Evolutionary conservation across 257 asterid species (phyloP).

Genomic region (Knoxia roxburghii): DNA sequence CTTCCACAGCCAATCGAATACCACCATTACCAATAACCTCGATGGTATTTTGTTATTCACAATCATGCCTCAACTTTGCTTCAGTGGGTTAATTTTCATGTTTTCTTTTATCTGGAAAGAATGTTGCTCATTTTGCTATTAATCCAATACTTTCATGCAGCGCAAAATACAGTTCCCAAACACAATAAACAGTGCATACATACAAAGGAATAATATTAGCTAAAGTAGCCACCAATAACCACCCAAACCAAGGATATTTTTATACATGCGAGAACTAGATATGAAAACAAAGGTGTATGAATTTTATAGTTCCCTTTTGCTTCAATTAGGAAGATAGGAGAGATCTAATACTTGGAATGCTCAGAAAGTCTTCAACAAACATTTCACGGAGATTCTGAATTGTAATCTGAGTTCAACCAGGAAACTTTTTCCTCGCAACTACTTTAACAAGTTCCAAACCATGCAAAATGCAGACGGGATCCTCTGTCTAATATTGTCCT

Average conservation of each 20-base stretch:
- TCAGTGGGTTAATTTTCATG: too few species aligned
- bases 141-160: background rate
- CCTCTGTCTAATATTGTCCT: too few species aligned
- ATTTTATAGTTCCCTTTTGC: background rate
- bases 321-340: background rate
- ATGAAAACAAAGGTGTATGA: background rate
- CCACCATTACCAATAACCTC: too few species aligned
- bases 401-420: background rate
- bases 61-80: too few species aligned
- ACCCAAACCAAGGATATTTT: background rate
- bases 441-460: background rate
- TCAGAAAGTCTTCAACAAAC: background rate
- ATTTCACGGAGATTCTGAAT: background rate
- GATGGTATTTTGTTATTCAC: too few species aligned
- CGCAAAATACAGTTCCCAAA: background rate
- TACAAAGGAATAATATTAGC: background rate
- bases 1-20: too few species aligned
- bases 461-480: too few species aligned
- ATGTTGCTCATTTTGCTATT: background rate
- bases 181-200: background rate
- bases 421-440: background rate
- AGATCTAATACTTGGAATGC: background rate
- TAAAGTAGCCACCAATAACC: background rate
- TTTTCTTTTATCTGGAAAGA: background rate
- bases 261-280: background rate